Conservation (phyloP, 257 asterid genomes). For the Pogostemon cablin region DNA sequence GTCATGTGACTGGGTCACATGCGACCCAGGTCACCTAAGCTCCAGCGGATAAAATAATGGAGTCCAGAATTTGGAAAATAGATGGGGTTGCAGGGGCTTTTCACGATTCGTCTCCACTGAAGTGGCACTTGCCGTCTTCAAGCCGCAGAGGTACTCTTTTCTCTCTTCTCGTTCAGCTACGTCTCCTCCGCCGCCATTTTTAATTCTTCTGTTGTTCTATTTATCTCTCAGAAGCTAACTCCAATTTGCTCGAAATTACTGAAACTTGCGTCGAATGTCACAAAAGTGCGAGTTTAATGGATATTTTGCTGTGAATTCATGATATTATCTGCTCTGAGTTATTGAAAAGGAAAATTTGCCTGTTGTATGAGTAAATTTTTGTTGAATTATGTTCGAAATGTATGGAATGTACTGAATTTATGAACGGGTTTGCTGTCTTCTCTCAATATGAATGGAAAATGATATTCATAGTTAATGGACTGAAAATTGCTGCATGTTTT, state of each 20-base stretch:
- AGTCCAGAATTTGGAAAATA: neutral
- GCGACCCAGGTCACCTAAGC: no score
- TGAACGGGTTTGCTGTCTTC: neutral
- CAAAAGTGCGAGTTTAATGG: neutral
- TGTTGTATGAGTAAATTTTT: constrained; percentile 1
- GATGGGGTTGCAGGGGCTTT: constrained; percentile 3
- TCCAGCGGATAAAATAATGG: constrained; percentile 21
- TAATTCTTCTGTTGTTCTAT: neutral
- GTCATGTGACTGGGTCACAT: no score
- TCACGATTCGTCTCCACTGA: neutral
- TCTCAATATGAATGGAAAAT: neutral
- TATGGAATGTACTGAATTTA: neutral
- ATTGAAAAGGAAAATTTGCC: neutral
- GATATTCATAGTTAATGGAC: neutral
- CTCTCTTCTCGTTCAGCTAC: constrained; percentile 2
- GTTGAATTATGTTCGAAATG: neutral
- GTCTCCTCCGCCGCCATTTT: constrained; percentile 6
- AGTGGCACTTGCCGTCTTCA: constrained; percentile 14
- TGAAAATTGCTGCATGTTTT: constrained; percentile 13
- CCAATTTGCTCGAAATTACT: neutral
- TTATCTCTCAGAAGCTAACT: neutral
- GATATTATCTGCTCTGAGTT: neutral
- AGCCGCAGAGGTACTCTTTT: constrained; percentile 27
- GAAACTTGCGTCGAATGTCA: neutral
- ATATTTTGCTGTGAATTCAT: neutral